Conservation (phyloP, 192 early-diverging fungal species). For the Endogone sp. region DNA sequence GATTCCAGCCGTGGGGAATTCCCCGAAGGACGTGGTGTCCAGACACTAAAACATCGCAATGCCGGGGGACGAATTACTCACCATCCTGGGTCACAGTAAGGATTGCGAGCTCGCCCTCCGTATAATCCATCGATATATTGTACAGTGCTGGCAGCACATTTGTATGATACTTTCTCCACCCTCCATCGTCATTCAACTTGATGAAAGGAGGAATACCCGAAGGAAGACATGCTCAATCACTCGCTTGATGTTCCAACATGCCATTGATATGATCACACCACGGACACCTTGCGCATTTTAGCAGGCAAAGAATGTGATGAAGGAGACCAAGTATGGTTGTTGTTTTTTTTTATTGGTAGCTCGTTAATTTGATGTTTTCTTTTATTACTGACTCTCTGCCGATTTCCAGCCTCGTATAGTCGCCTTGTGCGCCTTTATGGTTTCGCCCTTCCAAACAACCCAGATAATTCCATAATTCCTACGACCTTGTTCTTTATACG, state of each 20-base stretch:
- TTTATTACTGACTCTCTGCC: no score
- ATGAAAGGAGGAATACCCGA: no score
- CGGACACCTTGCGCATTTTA: conserved; percentile 21
- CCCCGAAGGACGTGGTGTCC: conserved; percentile 22
- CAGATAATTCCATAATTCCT: conserved; percentile 27
- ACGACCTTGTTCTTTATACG: conserved; percentile 22
- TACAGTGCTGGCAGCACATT: no score
- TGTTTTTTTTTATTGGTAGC: neutral
- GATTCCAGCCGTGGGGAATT: conserved; percentile 5
- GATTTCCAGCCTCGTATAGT: conserved; percentile 26
- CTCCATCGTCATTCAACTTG: no score
- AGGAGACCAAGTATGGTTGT: conserved; percentile 20
- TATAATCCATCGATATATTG: conserved; percentile 24
- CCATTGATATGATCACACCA: conserved; percentile 17
- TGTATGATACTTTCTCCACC: no score
- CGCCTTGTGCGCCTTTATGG: conserved; percentile 33
- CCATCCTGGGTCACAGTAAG: conserved; percentile 8
- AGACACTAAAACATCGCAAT: conserved; percentile 3
- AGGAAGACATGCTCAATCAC: conserved; percentile 32
- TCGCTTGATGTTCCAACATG: conserved; percentile 21
- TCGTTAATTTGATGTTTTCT: conserved; percentile 3
- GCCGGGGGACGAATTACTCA: conserved; percentile 5
- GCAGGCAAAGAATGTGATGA: conserved; percentile 29
- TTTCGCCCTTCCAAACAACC: conserved; percentile 29
- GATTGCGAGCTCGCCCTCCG: conserved; percentile 14